A percentile compares a stretch with the other conserved stretches of the same genome.
Conservation (phyloP, 2,329 filamentous ascomycete species). For the Alternaria sp. region DNA sequence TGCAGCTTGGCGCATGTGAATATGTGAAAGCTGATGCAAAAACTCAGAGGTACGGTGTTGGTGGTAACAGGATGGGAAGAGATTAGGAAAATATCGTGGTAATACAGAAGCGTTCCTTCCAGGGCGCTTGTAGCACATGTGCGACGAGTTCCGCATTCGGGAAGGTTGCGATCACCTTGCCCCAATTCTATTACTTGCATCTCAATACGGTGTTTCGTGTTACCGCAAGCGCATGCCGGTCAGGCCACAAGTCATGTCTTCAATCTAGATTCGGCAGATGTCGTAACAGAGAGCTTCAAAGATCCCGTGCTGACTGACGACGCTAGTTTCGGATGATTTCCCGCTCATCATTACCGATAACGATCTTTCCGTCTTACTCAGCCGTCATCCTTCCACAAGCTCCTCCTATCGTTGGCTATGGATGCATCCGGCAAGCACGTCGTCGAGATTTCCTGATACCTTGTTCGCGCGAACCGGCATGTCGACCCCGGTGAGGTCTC, state of each 20-base stretch:
- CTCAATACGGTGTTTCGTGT: not conserved
- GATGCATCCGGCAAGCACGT: constrained; percentile 4
- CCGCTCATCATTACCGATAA: constrained; percentile 20
- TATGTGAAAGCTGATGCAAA: not conserved
- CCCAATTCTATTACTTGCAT: not conserved
- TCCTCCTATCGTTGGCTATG: constrained; percentile 7
- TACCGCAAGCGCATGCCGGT: constrained; percentile 1
- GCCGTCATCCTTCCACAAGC: constrained; percentile 10
- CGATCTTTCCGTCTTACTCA: constrained; percentile 30
- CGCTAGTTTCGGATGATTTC: constrained; percentile 13
- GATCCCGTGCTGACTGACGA: constrained; percentile 15
- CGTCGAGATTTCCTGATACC: not conserved
- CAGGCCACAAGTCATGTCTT: not conserved
- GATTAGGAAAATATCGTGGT: not conserved
- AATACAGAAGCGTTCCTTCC: not conserved
- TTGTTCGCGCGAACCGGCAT: not conserved
- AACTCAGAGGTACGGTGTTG: not conserved
- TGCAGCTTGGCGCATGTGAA: constrained; percentile 36
- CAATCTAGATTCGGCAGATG: not conserved
- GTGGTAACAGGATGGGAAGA: not conserved
- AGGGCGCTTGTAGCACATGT: not conserved
- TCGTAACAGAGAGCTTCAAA: not conserved
- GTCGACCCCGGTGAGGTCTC: not conserved
- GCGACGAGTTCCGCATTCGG: not conserved
- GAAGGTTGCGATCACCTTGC: not conserved